phyloP scores from a whole-genome alignment of 495 filamentous ascomycete genomes.

The Sporormia fimetaria region DNA sequence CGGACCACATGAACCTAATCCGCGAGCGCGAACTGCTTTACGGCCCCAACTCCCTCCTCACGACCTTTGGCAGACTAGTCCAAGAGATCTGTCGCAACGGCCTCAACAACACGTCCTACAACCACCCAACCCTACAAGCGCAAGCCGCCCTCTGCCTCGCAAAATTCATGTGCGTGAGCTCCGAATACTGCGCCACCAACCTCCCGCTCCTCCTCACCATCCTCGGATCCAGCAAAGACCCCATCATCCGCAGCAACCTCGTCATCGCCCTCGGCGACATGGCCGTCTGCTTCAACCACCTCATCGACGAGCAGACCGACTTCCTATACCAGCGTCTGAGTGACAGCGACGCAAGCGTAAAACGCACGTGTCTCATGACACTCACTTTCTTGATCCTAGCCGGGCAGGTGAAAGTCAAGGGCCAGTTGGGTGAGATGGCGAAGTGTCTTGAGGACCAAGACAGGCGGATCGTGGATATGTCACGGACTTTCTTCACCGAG shows the following conservation, averaged over 20 bases:
- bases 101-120: slow-evolving; percentile 82
- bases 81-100: slow-evolving; percentile 87
- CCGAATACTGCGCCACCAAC: slow-evolving; percentile 91
- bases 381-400: slow-evolving; percentile 95
- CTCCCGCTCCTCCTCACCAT: slow-evolving; percentile 93
- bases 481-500: slow-evolving; percentile 97
- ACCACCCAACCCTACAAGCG: slow-evolving; percentile 76
- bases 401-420: slow-evolving; percentile 98
- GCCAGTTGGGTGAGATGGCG: slow-evolving; percentile 98
- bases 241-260: slow-evolving; percentile 85
- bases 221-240: slow-evolving; percentile 81
- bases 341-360: slow-evolving; percentile 78
- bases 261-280: slow-evolving; percentile 97
- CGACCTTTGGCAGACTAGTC: slow-evolving; percentile 82
- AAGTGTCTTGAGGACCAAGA: slow-evolving; percentile 95
- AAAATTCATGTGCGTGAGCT: slow-evolving; percentile 77
- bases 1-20: slow-evolving; percentile 88
- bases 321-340: slow-evolving; percentile 91
- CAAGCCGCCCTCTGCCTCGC: slow-evolving; percentile 93
- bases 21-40: slow-evolving; percentile 90
- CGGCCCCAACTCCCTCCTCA: slow-evolving; percentile 68
- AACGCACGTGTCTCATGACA: slow-evolving; percentile 97
- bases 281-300: slow-evolving; percentile 98
- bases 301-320: slow-evolving; percentile 98
- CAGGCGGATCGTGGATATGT: slow-evolving; percentile 82